A percentile compares a stretch with the other conserved stretches of the same genome.
Evolutionary conservation across 352 stramenopile species (phyloP).

Genomic region (Globisporangium splendens): DNA sequence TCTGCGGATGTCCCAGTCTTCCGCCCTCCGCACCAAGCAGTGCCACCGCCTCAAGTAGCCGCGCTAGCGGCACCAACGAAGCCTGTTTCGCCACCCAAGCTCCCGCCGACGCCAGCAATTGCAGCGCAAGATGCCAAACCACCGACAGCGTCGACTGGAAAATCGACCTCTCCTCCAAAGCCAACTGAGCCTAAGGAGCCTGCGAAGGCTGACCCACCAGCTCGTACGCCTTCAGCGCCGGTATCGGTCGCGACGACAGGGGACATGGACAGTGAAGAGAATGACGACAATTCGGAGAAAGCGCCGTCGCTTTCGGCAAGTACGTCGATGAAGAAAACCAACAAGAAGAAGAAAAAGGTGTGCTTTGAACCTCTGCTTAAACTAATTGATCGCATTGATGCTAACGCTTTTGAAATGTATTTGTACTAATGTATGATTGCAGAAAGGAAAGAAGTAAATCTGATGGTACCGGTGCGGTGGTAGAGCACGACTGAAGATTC

Average conservation of each 20-base stretch:
- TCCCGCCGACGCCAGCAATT: neutral
- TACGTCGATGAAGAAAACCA: slow-evolving; percentile 45
- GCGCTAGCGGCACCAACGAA: neutral
- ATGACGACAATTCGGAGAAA: slow-evolving; percentile 29
- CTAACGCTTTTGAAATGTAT: slow-evolving; percentile 9
- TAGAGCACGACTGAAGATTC: too few species aligned
- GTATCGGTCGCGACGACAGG: neutral
- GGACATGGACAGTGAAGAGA: slow-evolving; percentile 27
- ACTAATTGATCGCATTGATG: too few species aligned
- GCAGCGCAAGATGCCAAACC: slow-evolving; percentile 1
- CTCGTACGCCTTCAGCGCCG: neutral
- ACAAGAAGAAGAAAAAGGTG: slow-evolving; percentile 70
- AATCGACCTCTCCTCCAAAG: slow-evolving; percentile 18
- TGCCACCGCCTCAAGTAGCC: neutral
- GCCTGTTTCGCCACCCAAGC: neutral
- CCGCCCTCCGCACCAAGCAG: slow-evolving; percentile 12
- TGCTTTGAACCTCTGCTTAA: neutral
- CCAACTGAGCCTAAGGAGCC: slow-evolving; percentile 8
- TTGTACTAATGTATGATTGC: slow-evolving; percentile 6
- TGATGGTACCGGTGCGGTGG: too few species aligned
- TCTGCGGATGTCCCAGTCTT: slow-evolving; percentile 10
- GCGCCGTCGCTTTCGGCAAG: slow-evolving; percentile 22
- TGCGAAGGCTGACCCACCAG: neutral
- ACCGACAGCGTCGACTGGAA: slow-evolving; percentile 13
- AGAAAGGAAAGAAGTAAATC: slow-evolving; percentile 47